Conservation (phyloP, 495 filamentous ascomycete species). For the Daldinia childiae region DNA sequence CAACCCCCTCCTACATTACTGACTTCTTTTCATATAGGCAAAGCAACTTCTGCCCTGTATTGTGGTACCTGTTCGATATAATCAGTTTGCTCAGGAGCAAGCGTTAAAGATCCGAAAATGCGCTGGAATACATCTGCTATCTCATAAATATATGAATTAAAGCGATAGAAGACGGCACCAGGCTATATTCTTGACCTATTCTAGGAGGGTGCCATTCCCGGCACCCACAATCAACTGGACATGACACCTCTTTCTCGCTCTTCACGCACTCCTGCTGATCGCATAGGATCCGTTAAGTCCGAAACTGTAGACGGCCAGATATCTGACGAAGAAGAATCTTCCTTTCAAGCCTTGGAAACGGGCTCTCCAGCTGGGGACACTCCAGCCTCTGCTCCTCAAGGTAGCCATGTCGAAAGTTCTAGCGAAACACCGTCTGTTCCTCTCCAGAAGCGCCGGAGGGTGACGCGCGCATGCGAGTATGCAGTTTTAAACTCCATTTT, state of each 20-base stretch:
- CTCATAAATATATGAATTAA: conserved; percentile 29
- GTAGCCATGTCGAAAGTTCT: conserved; percentile 38
- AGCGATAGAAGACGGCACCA: conserved; percentile 30
- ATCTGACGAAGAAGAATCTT: conserved; percentile 37
- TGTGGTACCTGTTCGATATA: conserved; percentile 8
- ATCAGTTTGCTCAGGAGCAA: conserved; percentile 14
- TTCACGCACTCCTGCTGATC: conserved; percentile 44
- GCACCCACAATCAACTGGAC: conserved; percentile 31
- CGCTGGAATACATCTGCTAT: conserved; percentile 20
- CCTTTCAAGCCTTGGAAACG: conserved; percentile 27
- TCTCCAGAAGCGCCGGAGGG: conserved; percentile 86
- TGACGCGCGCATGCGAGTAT: conserved; percentile 87
- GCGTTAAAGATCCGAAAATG: conserved; percentile 29
- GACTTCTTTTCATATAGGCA: conserved; percentile 19
- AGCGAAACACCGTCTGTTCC: conserved; percentile 57
- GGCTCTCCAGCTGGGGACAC: conserved; percentile 34
- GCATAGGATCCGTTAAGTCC: conserved; percentile 35
- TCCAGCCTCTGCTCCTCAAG: conserved; percentile 30
- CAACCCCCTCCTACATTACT: conserved; percentile 13
- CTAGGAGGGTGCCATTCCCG: conserved; percentile 25
- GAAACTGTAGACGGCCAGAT: conserved; percentile 30
- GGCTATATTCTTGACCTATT: conserved; percentile 23
- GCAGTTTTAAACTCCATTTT: conserved; percentile 14
- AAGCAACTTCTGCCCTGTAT: conserved; percentile 5
- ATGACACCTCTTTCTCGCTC: conserved; percentile 47